Conservation (phyloP, 2,329 filamentous ascomycete species). For the Cercospora brassicicola region DNA sequence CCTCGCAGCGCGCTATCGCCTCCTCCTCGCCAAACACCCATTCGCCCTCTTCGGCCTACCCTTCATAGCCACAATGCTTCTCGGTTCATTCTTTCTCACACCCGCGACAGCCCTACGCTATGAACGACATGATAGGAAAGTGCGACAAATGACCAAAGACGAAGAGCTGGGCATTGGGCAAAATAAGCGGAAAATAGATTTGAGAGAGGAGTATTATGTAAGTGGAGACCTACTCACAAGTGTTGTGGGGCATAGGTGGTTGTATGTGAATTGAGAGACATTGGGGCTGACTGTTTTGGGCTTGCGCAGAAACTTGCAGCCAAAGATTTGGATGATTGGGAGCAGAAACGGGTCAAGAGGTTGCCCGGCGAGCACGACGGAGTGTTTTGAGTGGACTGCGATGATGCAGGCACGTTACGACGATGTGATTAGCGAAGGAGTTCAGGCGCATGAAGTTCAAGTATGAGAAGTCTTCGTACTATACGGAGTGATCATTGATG, state of each 20-base stretch:
- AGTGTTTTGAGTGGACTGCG: conserved; percentile 56
- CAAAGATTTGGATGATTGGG: conserved; percentile 93
- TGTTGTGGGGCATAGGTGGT: too few relatives aligned
- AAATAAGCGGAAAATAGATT: conserved; percentile 68
- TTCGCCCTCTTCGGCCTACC: conserved; percentile 93
- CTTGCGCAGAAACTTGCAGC: conserved; percentile 68
- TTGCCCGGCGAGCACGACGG: conserved; percentile 89
- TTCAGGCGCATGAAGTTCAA: not conserved
- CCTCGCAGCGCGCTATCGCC: conserved; percentile 75
- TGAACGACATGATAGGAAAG: conserved; percentile 87
- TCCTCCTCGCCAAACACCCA: conserved; percentile 71
- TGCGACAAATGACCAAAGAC: conserved; percentile 78
- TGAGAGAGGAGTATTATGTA: conserved; percentile 81
- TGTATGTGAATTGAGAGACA: too few relatives aligned
- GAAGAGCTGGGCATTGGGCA: conserved; percentile 82
- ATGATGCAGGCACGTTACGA: not conserved
- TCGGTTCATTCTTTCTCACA: conserved; percentile 89
- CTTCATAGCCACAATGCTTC: conserved; percentile 85
- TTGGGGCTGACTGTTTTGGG: conserved; percentile 15
- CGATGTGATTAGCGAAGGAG: not conserved
- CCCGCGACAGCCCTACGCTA: conserved; percentile 92
- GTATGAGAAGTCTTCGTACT: not conserved
- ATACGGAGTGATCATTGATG: not conserved
- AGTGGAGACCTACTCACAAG: too few relatives aligned
- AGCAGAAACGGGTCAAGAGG: conserved; percentile 90